A percentile compares a stretch with the other conserved stretches of the same genome.
phyloP scores from a whole-genome alignment of 1,284 basidiomycete genomes.

The Amylostereum chailletii region DNA sequence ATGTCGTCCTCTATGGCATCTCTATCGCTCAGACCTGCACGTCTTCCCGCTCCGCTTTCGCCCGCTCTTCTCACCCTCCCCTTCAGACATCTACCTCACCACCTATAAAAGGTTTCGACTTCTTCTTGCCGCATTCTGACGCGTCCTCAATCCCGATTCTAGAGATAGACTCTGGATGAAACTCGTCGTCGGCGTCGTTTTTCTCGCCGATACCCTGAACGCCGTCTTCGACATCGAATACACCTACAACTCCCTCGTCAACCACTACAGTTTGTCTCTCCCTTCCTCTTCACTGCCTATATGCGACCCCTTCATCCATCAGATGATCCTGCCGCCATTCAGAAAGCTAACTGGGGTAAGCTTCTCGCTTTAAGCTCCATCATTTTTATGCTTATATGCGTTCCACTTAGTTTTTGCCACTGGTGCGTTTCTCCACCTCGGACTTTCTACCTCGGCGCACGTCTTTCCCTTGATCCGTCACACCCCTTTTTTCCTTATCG shows the following conservation, averaged over 20 bases:
- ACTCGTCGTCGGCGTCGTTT: conserved; percentile 22
- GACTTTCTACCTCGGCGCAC: not conserved
- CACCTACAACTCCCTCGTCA: conserved; percentile 26
- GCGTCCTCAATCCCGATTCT: conserved; percentile 1
- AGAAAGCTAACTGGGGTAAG: conserved; percentile 24
- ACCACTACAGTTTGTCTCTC: conserved; percentile 25
- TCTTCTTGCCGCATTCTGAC: not conserved
- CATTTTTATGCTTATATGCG: not conserved
- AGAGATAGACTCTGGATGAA: conserved; percentile 27
- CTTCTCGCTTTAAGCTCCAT: not conserved
- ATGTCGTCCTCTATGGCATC: conserved; percentile 31
- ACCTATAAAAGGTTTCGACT: conserved; percentile 27
- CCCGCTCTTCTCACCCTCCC: not conserved
- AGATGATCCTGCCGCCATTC: conserved; percentile 18
- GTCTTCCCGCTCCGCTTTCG: conserved; percentile 16
- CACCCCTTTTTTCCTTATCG: too few species aligned
- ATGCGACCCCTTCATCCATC: not conserved
- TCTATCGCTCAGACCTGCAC: conserved; percentile 33
- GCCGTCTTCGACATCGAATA: conserved; percentile 29
- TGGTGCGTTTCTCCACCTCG: conserved; percentile 12
- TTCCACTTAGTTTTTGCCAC: conserved; percentile 21
- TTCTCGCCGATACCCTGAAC: conserved; percentile 30
- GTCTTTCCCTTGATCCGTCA: too few species aligned
- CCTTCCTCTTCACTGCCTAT: not conserved
- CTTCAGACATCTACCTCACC: conserved; percentile 14